A percentile compares a stretch with the other conserved stretches of the same genome.
phyloP scores from a whole-genome alignment of 1,284 basidiomycete genomes.

The Takashimella tepidaria region DNA sequence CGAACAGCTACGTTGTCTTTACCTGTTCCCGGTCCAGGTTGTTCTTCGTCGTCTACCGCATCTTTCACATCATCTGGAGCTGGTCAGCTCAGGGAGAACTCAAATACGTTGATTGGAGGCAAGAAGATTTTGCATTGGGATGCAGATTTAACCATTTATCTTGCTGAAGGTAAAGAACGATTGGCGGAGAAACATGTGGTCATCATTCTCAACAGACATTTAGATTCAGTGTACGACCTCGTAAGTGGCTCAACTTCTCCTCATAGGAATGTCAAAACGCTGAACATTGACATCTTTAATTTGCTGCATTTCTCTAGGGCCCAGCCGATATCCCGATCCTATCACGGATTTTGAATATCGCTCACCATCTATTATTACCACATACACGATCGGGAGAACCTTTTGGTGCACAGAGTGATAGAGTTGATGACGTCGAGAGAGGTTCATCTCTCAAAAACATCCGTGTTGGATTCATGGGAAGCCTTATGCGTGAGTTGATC shows the following conservation, averaged over 20 bases:
- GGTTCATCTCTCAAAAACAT: constrained; percentile 17
- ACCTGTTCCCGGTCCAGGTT: neutral
- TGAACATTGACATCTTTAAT: too few species aligned
- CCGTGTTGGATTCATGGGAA: constrained; percentile 38
- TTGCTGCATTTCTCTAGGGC: too few species aligned
- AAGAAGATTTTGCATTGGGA: constrained; percentile 37
- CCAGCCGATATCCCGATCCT: constrained; percentile 40
- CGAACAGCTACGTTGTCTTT: neutral
- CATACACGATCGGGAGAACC: neutral
- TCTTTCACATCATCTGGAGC: neutral
- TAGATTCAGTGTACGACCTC: constrained; percentile 42
- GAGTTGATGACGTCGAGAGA: constrained; percentile 1
- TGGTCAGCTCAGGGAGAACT: constrained; percentile 5
- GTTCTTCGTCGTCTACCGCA: neutral
- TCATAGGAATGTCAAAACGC: too few species aligned
- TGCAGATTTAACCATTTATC: constrained; percentile 33
- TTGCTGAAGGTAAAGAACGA: constrained; percentile 35
- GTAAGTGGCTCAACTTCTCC: too few species aligned
- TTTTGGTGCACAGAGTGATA: neutral
- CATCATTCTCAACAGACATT: constrained; percentile 38
- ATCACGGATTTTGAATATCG: constrained; percentile 33
- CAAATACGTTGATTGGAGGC: constrained; percentile 17
- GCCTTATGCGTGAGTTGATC: constrained; percentile 32
- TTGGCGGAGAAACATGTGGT: constrained; percentile 37
- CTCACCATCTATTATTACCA: constrained; percentile 19